phyloP scores from a whole-genome alignment of 306 rosid genomes.

The Fragaria ananassa region DNA sequence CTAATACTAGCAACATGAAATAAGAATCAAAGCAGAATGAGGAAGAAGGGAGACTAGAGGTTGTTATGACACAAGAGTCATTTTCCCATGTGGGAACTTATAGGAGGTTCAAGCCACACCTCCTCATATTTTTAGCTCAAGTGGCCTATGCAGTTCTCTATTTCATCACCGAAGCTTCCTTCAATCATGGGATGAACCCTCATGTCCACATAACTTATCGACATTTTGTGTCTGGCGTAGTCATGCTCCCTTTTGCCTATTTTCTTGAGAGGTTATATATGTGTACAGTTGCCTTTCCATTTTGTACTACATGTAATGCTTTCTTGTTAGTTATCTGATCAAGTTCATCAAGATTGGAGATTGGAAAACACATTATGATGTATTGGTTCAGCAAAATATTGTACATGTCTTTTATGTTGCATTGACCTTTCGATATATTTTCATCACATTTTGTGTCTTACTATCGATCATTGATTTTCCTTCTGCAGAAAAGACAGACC shows the following conservation, averaged over 20 bases:
- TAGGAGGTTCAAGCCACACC: conserved; percentile 62
- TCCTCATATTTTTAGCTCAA: conserved; percentile 51
- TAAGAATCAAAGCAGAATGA: conserved; percentile 22
- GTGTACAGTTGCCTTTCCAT: background rate
- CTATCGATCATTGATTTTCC: background rate
- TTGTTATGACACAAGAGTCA: conserved; percentile 22
- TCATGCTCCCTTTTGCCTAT: conserved; percentile 71
- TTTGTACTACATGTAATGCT: background rate
- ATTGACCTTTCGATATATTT: background rate
- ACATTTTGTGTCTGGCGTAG: conserved; percentile 43
- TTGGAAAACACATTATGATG: background rate
- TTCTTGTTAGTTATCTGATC: background rate
- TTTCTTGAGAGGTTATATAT: conserved; percentile 54
- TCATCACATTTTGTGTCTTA: background rate
- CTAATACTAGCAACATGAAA: conserved; percentile 22
- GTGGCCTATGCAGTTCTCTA: conserved; percentile 49
- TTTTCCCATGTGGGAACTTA: conserved; percentile 6
- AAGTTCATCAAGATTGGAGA: background rate
- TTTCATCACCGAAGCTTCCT: conserved; percentile 67
- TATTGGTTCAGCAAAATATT: background rate
- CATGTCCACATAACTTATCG: conserved; percentile 70
- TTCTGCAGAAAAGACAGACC: conserved; percentile 59
- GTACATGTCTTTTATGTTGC: background rate
- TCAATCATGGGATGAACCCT: conserved; percentile 92
- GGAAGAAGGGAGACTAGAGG: background rate